phyloP scores from a whole-genome alignment of 768 basidiomycete genomes.

The Dendrothele bispora region DNA sequence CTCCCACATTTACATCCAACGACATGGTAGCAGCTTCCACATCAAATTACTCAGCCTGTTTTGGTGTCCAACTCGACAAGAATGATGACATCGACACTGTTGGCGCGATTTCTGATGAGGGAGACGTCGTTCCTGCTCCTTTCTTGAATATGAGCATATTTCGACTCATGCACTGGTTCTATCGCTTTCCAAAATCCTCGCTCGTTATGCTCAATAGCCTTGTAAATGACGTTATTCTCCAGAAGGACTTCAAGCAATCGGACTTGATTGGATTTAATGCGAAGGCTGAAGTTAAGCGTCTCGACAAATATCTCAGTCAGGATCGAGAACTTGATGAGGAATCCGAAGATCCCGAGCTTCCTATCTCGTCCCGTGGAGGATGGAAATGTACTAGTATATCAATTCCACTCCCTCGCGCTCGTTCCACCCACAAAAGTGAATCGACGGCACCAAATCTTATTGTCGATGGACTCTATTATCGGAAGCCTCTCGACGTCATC shows the following conservation, averaged over 20 bases:
- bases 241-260: conserved; percentile 14
- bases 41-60: too few relatives aligned
- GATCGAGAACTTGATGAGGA: background rate
- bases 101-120: too few relatives aligned
- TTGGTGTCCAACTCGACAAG: too few relatives aligned
- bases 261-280: conserved; percentile 13
- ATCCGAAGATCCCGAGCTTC: too few relatives aligned
- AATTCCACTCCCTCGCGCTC: conserved; percentile 13
- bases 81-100: too few relatives aligned
- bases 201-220: conserved; percentile 11
- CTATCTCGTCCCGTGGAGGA: conserved; percentile 6
- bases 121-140: too few relatives aligned
- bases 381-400: conserved; percentile 14
- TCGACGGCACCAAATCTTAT: conserved; percentile 17
- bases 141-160: too few relatives aligned
- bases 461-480: conserved; percentile 25
- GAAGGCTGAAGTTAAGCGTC: conserved; percentile 8
- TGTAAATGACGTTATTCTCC: conserved; percentile 12
- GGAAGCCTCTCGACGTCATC: conserved; percentile 19
- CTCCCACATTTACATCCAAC: too few relatives aligned
- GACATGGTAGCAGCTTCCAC: too few relatives aligned
- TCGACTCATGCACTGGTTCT: conserved; percentile 22
- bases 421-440: conserved; percentile 9
- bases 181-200: too few relatives aligned
- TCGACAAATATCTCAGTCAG: conserved; percentile 6